These are phyloP conservation scores for Colletotrichum zoysiae DNA, from an alignment of 2,329 filamentous ascomycete species.

Conservation along the genomic window DNA sequence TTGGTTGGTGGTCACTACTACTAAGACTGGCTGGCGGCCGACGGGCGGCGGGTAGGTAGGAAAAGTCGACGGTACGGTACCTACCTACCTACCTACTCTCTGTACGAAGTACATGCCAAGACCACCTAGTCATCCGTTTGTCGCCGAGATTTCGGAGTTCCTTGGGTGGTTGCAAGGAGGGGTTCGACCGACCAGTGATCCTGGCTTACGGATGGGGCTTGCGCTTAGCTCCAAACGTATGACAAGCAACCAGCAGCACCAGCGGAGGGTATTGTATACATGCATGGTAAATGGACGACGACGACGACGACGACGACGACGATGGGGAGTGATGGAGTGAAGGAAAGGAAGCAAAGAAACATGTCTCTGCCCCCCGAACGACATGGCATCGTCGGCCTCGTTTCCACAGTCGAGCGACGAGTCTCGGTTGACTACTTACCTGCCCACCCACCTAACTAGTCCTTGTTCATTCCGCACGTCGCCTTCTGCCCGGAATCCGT, in stretches of 20 bases:
- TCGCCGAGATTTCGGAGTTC: slow-evolving; percentile 40
- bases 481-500: slow-evolving; percentile 17
- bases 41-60: slow-evolving; percentile 19
- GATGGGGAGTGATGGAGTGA: background rate
- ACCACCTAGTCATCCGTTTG: slow-evolving; percentile 30
- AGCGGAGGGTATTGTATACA: background rate
- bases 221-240: slow-evolving; percentile 34
- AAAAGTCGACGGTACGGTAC: slow-evolving; percentile 13
- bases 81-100: background rate
- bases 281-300: no score
- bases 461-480: background rate
- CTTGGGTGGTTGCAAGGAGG: slow-evolving; percentile 24
- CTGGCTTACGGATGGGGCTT: slow-evolving; percentile 37
- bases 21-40: slow-evolving; percentile 15
- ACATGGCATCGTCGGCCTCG: slow-evolving; percentile 26
- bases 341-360: background rate
- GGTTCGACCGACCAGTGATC: slow-evolving; percentile 32
- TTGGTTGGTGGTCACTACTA: slow-evolving; percentile 2
- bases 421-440: slow-evolving; percentile 1
- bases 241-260: slow-evolving; percentile 30
- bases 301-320: background rate
- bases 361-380: slow-evolving; percentile 20
- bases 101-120: slow-evolving; percentile 29
- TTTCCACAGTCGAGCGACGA: slow-evolving; percentile 13
- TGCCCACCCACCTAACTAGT: background rate